Percentiles rank a stretch among this genome's conserved stretches.
Evolutionary conservation across 2,329 filamentous ascomycete species (phyloP).

Genomic region (Gaeumannomyces tritici): DNA sequence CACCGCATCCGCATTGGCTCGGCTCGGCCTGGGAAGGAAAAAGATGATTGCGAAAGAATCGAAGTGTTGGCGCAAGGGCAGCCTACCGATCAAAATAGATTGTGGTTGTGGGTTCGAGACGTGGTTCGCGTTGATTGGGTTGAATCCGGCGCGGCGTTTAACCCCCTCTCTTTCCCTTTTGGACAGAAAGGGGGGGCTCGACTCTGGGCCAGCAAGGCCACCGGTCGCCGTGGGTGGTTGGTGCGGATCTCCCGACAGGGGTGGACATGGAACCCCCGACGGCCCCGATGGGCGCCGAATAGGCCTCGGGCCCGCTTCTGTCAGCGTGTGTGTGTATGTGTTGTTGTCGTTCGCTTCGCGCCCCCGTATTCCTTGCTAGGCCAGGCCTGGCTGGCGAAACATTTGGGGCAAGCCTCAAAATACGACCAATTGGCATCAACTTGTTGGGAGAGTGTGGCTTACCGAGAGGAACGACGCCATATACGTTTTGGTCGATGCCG

Average conservation of each 20-base stretch:
- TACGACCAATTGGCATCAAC: not conserved
- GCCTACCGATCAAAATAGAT: slow-evolving; percentile 2
- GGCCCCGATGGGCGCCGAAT: not conserved
- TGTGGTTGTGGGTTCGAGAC: slow-evolving; percentile 6
- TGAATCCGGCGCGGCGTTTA: not conserved
- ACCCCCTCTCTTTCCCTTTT: not conserved
- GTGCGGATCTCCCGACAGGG: not conserved
- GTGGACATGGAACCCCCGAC: not conserved
- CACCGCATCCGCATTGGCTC: not conserved
- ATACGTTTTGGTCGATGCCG: too few relatives aligned
- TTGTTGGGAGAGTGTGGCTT: not conserved
- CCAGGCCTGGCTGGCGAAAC: too few relatives aligned
- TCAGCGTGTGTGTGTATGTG: too few relatives aligned
- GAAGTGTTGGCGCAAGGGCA: not conserved
- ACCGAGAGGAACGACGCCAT: not conserved
- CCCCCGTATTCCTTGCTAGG: not conserved
- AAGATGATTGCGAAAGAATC: not conserved
- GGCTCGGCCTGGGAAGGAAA: not conserved
- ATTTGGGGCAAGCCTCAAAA: too few relatives aligned
- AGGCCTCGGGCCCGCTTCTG: too few relatives aligned
- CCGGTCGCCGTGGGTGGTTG: not conserved
- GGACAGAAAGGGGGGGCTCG: not conserved
- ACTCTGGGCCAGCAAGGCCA: not conserved
- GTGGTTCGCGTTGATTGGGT: slow-evolving; percentile 7
- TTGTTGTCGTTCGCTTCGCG: not conserved